A percentile compares a stretch with the other conserved stretches of the same genome.
These are phyloP conservation scores for Phytophthora fragariaefolia DNA, from an alignment of 352 stramenopile genomes.

Conservation along the genomic window DNA sequence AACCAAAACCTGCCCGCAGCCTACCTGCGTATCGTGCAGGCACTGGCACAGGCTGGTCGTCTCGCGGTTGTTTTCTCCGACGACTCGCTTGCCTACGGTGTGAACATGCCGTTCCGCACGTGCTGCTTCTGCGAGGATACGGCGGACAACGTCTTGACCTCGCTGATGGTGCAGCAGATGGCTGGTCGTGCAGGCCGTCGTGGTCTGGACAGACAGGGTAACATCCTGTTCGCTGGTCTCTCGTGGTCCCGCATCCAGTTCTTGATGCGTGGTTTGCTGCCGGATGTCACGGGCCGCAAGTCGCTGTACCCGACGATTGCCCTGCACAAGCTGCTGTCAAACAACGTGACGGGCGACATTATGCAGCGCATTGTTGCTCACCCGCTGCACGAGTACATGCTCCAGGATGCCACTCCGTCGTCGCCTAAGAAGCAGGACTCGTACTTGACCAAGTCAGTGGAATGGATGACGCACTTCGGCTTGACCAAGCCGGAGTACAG, in stretches of 20 bases:
- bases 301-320: constrained; percentile 94
- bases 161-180: constrained; percentile 99
- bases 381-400: constrained; percentile 85
- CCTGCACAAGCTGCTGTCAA: constrained; percentile 92
- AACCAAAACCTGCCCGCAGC: constrained; percentile 97
- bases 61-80: constrained; percentile 98
- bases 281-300: constrained; percentile 93
- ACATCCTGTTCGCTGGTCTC: constrained; percentile 96
- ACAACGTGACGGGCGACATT: constrained; percentile 91
- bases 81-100: constrained; percentile 97
- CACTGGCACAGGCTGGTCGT: constrained; percentile 96
- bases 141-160: constrained; percentile 92
- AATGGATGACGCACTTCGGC: constrained; percentile 92
- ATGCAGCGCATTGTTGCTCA: constrained; percentile 89
- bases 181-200: constrained; percentile 96
- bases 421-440: constrained; percentile 53
- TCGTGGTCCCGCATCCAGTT: constrained; percentile 96
- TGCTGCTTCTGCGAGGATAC: constrained; percentile 99
- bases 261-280: constrained; percentile 96
- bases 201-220: constrained; percentile 97
- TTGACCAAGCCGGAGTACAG: constrained; percentile 76
- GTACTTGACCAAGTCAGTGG: constrained; percentile 90
- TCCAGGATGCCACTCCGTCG: constrained; percentile 33
- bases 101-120: constrained; percentile 99
- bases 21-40: constrained; percentile 97